Evolutionary conservation across 1,284 basidiomycete genomes (phyloP).

Genomic region (Ceratobasidium sp.): DNA sequence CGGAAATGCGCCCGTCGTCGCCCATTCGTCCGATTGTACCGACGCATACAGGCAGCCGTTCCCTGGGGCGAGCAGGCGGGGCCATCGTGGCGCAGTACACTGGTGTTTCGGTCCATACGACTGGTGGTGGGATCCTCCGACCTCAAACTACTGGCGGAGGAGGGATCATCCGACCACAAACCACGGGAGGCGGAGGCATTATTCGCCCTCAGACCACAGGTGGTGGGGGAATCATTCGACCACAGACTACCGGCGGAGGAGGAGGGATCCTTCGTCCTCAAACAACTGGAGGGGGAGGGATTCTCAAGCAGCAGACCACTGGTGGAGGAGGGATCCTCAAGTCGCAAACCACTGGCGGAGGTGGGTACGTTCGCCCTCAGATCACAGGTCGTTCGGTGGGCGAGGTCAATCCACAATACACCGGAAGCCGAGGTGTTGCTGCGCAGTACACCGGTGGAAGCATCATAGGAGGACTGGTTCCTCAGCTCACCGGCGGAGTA

Average conservation of each 20-base stretch:
- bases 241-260: conserved; percentile 38
- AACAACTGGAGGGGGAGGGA: conserved; percentile 29
- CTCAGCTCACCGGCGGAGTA: conserved; percentile 73
- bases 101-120: conserved; percentile 22
- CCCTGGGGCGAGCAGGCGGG: neutral
- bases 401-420: conserved; percentile 10
- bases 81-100: conserved; percentile 18
- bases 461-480: conserved; percentile 51
- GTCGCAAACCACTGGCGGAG: conserved; percentile 56
- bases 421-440: neutral
- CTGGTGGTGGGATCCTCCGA: conserved; percentile 10
- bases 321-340: conserved; percentile 59
- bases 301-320: conserved; percentile 37
- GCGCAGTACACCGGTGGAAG: conserved; percentile 60
- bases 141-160: conserved; percentile 31
- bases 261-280: conserved; percentile 8
- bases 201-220: conserved; percentile 27
- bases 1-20: conserved; percentile 40
- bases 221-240: conserved; percentile 18
- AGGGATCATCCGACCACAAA: conserved; percentile 20
- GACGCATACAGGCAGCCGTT: conserved; percentile 37
- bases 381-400: conserved; percentile 28
- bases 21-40: conserved; percentile 40
- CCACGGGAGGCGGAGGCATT: conserved; percentile 19
- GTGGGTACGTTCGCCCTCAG: conserved; percentile 36